Percentiles rank a stretch among this genome's conserved stretches.
phyloP scores from a whole-genome alignment of 169 alveolate genomes.

The Plasmodium fragile region DNA sequence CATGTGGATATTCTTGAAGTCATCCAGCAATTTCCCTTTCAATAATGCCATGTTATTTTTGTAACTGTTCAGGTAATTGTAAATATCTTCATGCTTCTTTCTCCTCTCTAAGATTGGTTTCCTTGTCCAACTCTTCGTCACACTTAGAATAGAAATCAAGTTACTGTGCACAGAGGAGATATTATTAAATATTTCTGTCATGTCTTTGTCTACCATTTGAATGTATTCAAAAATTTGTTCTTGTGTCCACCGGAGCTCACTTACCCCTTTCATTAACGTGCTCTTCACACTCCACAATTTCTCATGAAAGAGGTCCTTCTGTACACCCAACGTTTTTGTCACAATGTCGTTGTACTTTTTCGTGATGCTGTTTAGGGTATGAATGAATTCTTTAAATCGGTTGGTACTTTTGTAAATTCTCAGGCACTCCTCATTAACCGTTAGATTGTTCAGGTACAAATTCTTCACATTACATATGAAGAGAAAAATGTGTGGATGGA shows the following conservation, averaged over 20 bases:
- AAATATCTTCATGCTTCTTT: slow-evolving; percentile 81
- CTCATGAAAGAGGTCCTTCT: slow-evolving; percentile 55
- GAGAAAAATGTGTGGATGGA: slow-evolving; percentile 68
- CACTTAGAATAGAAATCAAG: slow-evolving; percentile 31
- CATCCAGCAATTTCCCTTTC: slow-evolving; percentile 81
- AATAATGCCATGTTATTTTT: slow-evolving; percentile 78
- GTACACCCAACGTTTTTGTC: slow-evolving; percentile 40
- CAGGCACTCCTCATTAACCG: slow-evolving; percentile 60
- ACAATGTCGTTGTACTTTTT: slow-evolving; percentile 40
- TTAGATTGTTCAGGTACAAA: slow-evolving; percentile 39
- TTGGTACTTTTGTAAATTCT: slow-evolving; percentile 51
- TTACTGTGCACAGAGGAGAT: slow-evolving; percentile 47
- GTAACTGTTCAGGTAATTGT: slow-evolving; percentile 81
- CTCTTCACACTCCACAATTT: slow-evolving; percentile 11
- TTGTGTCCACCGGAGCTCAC: slow-evolving; percentile 56
- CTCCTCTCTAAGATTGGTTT: slow-evolving; percentile 87
- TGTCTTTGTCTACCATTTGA: slow-evolving; percentile 56
- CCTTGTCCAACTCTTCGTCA: slow-evolving; percentile 31
- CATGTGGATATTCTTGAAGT: slow-evolving; percentile 87
- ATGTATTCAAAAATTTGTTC: slow-evolving; percentile 36
- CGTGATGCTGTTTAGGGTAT: slow-evolving; percentile 31
- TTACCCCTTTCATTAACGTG: slow-evolving; percentile 35
- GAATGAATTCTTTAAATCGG: slow-evolving; percentile 42
- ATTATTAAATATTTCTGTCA: slow-evolving; percentile 42
- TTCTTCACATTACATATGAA: slow-evolving; percentile 55